Evolutionary conservation across 1,139 yeast genomes (phyloP), one percentile per base, ranked within the genome.

Genomic region (Zygoascus hellenicus): DNA sequence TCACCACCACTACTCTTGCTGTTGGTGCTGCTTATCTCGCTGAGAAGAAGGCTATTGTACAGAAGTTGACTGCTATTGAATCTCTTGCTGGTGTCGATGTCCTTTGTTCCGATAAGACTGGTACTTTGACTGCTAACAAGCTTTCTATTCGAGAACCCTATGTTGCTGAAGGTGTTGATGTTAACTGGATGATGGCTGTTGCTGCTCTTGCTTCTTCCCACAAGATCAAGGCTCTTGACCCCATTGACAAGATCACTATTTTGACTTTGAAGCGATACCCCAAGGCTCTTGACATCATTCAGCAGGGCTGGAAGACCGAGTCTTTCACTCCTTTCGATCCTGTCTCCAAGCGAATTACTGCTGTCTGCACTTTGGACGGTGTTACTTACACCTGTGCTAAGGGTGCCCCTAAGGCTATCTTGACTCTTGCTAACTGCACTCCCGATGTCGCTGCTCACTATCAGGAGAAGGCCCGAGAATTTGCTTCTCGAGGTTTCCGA

Each of bases 321-420:
- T 95, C 87, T 72, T 88, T 88, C 87, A 94, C 86, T 74, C 96
- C 96, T 65, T 88, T 88, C 76, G 96, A 88, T 76, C 96, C 96
- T 72, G 96, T 88, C 61, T 87, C 96, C 69, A 88, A 88, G 83
- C 88, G 89, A 75, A 95, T 88, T 76, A 84, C 92, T 62, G 95
- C 96, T 65, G 80, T 83, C 70, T 94, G 87, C 72, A 94, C 95
- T 58, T 95, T 95, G 74, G 94, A 87, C 70, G 96, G 96, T 72
- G 96, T 88, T 78, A 80, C 90, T 72, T 88, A 88, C 71, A 77
- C 88, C 69, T 88, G 96, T 82, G 96, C 89, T 70, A 88, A 88
- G 43, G 96, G 96, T 84, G 96, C 96, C 67, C 96, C 96, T 73
- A 88, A 87, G 82, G 90, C 96, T 71, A 95, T 88, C 70, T 94